phyloP scores from a whole-genome alignment of 2,329 filamentous ascomycete species.

The Hymenoscyphus salicellus region DNA sequence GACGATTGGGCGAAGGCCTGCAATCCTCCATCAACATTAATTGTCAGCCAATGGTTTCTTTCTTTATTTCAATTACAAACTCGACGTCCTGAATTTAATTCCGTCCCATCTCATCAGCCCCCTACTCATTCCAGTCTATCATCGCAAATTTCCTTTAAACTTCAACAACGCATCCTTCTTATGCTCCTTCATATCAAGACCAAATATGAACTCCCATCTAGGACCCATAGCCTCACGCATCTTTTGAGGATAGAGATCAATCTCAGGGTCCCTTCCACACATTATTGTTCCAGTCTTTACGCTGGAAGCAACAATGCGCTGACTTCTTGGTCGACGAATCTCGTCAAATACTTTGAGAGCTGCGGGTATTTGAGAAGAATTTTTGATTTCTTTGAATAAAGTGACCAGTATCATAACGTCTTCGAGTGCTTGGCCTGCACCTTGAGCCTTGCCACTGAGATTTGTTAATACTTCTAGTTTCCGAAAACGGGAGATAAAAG shows the following conservation, averaged over 20 bases:
- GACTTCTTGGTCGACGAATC: neutral
- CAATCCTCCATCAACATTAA: too few relatives aligned
- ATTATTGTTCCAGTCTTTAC: neutral
- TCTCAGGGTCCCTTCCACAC: neutral
- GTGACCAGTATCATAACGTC: slow-evolving; percentile 43
- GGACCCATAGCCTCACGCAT: neutral
- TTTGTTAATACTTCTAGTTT: too few relatives aligned
- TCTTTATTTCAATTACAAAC: too few relatives aligned
- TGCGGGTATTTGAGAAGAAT: slow-evolving; percentile 35
- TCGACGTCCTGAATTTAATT: too few relatives aligned
- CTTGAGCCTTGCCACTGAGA: slow-evolving; percentile 49
- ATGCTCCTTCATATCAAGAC: slow-evolving; percentile 3
- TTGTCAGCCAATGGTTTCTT: too few relatives aligned
- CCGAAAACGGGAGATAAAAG: too few relatives aligned
- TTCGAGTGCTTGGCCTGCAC: slow-evolving; percentile 54
- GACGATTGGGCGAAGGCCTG: too few relatives aligned
- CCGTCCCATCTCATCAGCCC: too few relatives aligned
- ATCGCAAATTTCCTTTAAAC: too few relatives aligned
- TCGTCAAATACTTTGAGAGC: slow-evolving; percentile 49
- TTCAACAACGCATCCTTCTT: neutral
- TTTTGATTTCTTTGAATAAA: slow-evolving; percentile 42
- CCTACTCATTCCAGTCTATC: too few relatives aligned
- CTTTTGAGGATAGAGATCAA: slow-evolving; percentile 1
- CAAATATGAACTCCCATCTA: neutral
- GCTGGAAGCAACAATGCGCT: slow-evolving; percentile 3